Evolutionary conservation across 2,329 filamentous ascomycete genomes (phyloP).

Genomic region (Arthrobotrys iridis): DNA sequence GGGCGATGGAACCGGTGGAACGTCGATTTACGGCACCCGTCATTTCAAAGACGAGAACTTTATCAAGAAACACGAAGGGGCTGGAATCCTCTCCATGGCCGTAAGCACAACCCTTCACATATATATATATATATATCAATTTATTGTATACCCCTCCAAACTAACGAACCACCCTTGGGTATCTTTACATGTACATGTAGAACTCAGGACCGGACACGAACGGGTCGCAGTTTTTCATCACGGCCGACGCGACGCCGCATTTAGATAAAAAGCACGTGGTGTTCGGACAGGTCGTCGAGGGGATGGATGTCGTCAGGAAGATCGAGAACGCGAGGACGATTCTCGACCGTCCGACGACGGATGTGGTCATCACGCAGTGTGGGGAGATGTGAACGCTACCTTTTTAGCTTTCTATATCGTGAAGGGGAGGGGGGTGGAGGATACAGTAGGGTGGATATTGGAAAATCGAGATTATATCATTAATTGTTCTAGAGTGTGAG

Average conservation of each 20-base stretch:
- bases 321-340: constrained; percentile 90
- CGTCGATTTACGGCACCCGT: constrained; percentile 85
- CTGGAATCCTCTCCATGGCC: constrained; percentile 91
- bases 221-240: constrained; percentile 97
- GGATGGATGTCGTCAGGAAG: constrained; percentile 90
- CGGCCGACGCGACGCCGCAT: constrained; percentile 84
- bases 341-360: constrained; percentile 83
- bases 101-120: constrained; percentile 66
- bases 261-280: constrained; percentile 94
- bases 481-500: constrained; percentile 46
- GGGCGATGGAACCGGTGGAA: constrained; percentile 88
- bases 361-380: constrained; percentile 85
- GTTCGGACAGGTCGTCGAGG: constrained; percentile 88
- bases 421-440: too few species aligned
- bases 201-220: constrained; percentile 93
- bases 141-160: too few species aligned
- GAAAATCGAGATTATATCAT: constrained; percentile 33
- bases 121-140: neutral
- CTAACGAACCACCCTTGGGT: too few species aligned
- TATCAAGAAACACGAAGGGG: constrained; percentile 76
- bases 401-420: too few species aligned
- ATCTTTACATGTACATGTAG: constrained; percentile 63
- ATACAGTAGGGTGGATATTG: neutral
- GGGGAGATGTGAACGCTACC: constrained; percentile 83
- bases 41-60: constrained; percentile 94